Evolutionary conservation across 106 monocot species (phyloP), one percentile per base, ranked within the genome.

Genomic region (Narthecium ossifragum): DNA sequence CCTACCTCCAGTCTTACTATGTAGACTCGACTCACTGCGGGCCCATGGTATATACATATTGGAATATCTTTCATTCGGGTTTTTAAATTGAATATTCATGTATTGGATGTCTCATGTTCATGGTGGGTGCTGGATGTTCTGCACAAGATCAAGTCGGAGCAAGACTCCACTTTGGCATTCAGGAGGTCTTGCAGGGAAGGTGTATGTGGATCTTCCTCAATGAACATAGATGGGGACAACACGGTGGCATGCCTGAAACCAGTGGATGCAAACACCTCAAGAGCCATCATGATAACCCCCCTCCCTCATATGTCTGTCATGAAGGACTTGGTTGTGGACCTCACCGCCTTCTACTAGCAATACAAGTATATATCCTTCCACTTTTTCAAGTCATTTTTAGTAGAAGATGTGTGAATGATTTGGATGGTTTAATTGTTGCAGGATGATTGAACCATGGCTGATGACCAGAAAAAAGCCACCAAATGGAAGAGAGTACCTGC

Each of bases 141-240:
- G 9, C 68, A 76, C 31, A 79, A 73, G 76, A 91, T 91, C 29
- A 91, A 91, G 49, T 55, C 66, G 22, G 82, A 90, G 67, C 69
- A 71, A 12, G 85, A 90, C 30, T 63, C 85, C 1, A 79, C 51
- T 36, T 49, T 90, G 46, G 73, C 46, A 55, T 90, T 61, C 65
- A 31, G 90, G 46, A 72, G 85, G 53, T 90, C 85, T 13, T 90
- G 90, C 68, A 53, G 85, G 12, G 90, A 85, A 64, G 90, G 90
- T 1, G 79, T 85, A 21, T 85, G 90, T 28, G 85, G 90, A 0
- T 90, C 85, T 14, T 82, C 82, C 62, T 73, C 90, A 2, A 79
- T 90, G 90, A 82, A 82, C 79, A 90, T 90, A 26, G 76, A 85
- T 30, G 90, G 90, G 1, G 59, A 68, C 62, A 90, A 90, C 57